Evolutionary conservation across 495 filamentous ascomycete species (phyloP).

Genomic region (Xylaria palmicola): DNA sequence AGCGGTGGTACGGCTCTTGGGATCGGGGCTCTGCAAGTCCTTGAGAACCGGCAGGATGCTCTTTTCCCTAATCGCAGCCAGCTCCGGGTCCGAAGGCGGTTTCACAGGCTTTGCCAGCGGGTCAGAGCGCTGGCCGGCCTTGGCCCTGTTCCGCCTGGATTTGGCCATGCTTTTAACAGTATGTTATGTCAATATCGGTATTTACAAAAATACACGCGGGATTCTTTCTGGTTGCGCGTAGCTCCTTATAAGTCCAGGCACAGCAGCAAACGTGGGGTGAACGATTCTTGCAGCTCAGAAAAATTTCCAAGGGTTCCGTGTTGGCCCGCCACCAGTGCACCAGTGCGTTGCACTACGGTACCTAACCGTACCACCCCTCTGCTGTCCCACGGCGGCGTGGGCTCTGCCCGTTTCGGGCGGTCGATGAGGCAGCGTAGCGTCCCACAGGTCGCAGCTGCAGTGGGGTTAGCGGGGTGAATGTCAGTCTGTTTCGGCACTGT

Average conservation of each 20-base stretch:
- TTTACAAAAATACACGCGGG: not conserved
- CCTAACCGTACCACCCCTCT: too few species aligned
- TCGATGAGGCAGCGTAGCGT: not conserved
- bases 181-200: not conserved
- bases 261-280: not conserved
- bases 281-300: constrained; percentile 17
- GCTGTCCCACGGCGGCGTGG: constrained; percentile 3
- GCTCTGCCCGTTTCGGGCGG: not conserved
- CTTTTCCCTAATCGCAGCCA: constrained; percentile 55
- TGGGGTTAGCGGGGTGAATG: not conserved
- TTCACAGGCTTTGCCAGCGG: constrained; percentile 52
- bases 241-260: not conserved
- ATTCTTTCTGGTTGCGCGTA: not conserved
- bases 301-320: constrained; percentile 21
- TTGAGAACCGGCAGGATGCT: constrained; percentile 58
- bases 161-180: constrained; percentile 39
- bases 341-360: too few species aligned
- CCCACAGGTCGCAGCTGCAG: not conserved
- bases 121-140: constrained; percentile 37
- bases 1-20: constrained; percentile 52
- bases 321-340: not conserved
- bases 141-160: constrained; percentile 39
- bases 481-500: too few species aligned
- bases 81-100: constrained; percentile 53
- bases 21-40: constrained; percentile 54